phyloP scores from a whole-genome alignment of 139 green algal species.

The Chlamydomonas sp. region DNA sequence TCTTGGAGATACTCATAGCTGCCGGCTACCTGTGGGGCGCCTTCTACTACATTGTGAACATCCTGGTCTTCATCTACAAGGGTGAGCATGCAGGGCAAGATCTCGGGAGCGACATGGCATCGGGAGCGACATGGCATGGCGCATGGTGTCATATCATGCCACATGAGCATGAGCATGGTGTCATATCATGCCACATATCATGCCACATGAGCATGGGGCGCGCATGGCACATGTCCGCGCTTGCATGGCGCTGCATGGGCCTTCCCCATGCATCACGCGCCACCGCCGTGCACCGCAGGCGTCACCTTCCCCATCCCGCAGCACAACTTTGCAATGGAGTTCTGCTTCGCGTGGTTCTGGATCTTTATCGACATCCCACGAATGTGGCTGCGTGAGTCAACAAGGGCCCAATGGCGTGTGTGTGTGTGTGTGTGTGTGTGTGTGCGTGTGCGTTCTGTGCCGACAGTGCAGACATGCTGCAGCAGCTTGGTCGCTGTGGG shows the following conservation, averaged over 20 bases:
- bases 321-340: constrained; percentile 48
- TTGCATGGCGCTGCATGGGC: background rate
- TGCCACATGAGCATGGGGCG: background rate
- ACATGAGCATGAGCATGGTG: background rate
- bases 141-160: background rate
- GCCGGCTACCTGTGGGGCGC: constrained; percentile 50
- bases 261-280: background rate
- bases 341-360: constrained; percentile 42
- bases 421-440: too few species aligned
- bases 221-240: too few species aligned
- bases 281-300: constrained; percentile 22
- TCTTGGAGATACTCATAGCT: constrained; percentile 46
- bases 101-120: background rate
- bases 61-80: constrained; percentile 51
- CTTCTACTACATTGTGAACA: constrained; percentile 42
- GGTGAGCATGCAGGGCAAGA: too few species aligned
- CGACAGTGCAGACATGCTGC: too few species aligned
- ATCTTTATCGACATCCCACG: constrained; percentile 43
- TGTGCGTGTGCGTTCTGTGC: too few species aligned
- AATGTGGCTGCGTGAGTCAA: constrained; percentile 40
- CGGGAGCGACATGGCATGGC: background rate
- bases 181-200: background rate
- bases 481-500: too few species aligned
- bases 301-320: constrained; percentile 41
- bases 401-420: too few species aligned